Evolutionary conservation across 2,329 filamentous ascomycete species (phyloP), one percentile per base, ranked within the genome.

Genomic region (Aspergillus vadensis): DNA sequence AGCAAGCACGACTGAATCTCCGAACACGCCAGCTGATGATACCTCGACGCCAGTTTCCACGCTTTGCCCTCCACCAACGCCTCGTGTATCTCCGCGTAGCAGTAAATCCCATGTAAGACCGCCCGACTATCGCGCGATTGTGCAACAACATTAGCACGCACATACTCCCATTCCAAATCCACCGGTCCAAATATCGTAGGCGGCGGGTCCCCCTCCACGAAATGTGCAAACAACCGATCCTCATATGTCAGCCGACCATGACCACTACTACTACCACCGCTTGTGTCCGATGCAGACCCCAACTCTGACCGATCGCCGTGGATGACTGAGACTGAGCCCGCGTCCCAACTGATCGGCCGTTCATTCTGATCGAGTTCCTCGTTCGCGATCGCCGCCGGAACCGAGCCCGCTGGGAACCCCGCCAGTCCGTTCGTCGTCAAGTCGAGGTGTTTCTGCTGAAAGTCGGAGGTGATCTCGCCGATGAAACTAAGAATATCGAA

Each of bases 401-500:
- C n/a, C 15, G 52, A 19, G 9, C 38, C 52, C 15, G 38, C 53
- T 19, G 39, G 43, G 23, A 55, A 32, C 10, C 39, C 39, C 10
- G 39, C 19, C 14, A 23, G 39, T 1, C 41, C 60, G 58, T 70
- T 65, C 30, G 69, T 69, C 0, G 68, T 70, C 59, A 76, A 56
- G 48, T 74, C 70, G 5, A 70, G 60, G 55, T 75, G 73, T 55
- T 72, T 76, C 55, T 74, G 73, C 38, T 75, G 69, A 23, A 76
- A 61, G 44, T 75, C 73, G 2, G 71, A 73, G 3, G 71, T 74
- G 10, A 75, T 73, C 2, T 70, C 73, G n/a, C 73, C 72, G 55
- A 75, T 76, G 41, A 75, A 75, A 2, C 68, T 65, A n/a, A 74
- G 70, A 66, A 76, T 75, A 56, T 76, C 73, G 55, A 75, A 75